Evolutionary conservation across 2,329 filamentous ascomycete genomes (phyloP), one percentile per base, ranked within the genome.

Genomic region (Fusarium chlamydosporum): DNA sequence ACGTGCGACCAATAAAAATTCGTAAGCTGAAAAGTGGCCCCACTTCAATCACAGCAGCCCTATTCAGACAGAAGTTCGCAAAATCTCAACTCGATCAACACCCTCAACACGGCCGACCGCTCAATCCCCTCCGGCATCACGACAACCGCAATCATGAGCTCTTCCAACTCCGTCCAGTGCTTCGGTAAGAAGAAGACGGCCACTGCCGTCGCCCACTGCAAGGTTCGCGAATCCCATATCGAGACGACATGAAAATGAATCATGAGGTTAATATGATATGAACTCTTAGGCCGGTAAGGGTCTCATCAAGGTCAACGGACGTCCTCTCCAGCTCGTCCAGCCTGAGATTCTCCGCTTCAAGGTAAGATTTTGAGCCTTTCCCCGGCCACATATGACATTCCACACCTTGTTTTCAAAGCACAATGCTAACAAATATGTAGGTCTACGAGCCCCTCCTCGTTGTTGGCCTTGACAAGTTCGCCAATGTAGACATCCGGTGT

Each of bases 381-480:
- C 46, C 35, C 6, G 10, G 13, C 58, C 50, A 59, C 23, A 38
- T 45, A 34, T 40, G 57, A 56, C 59, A 41, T 15, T 47, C 13
- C 18, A 29, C 4, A 12, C 13, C 4, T 41, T 15, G 29, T 48
- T n/a, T 9, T 34, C 4, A 20, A 70, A 47, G 34, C 43, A 58
- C 11, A 54, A 56, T 67, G 54, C 73, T 76, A 67, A 77, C 47
- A 68, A 34, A 37, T n/a, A 8, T 23, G 58, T 76, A 92, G 90
- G 94, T 98, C 86, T 99, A 99, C 91, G 96, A 99, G 87, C 96
- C 96, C 78, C 86, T 99, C 84, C 91, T 99, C 79, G 92, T 99
- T 81, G 90, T 98, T 81, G 96, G 96, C 77, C 89, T 96, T 79
- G 96, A 99, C 87, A 98, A 97, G 86, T 97, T 97, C 87, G 89